Evolutionary conservation across 1,284 basidiomycete genomes (phyloP).

Genomic region (Retiboletus flavoniger): DNA sequence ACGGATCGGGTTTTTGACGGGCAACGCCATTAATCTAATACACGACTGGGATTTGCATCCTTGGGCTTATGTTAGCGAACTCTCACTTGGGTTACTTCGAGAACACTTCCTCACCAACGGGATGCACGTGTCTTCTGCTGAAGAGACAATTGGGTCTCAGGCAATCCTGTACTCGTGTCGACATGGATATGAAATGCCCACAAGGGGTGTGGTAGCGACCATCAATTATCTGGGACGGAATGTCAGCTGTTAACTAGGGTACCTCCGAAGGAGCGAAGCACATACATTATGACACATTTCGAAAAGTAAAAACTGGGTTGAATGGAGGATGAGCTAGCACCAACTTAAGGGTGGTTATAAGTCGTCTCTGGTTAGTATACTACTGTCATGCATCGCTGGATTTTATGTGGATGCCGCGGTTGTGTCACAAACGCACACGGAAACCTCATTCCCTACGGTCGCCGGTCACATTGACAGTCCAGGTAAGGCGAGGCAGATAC

Average conservation of each 20-base stretch:
- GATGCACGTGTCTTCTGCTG: conserved; percentile 63
- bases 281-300: conserved; percentile 77
- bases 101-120: conserved; percentile 44
- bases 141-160: conserved; percentile 63
- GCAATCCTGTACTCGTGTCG: conserved; percentile 69
- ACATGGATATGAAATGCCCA: conserved; percentile 74
- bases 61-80: conserved; percentile 32
- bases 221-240: conserved; percentile 60
- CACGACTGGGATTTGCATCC: conserved; percentile 63
- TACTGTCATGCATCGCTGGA: conserved; percentile 18
- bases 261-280: conserved; percentile 16
- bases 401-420: conserved; percentile 34
- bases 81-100: background rate
- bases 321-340: conserved; percentile 12
- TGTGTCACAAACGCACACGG: conserved; percentile 38
- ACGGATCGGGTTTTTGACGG: conserved; percentile 71
- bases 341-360: conserved; percentile 21
- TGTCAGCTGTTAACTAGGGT: conserved; percentile 6
- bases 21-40: conserved; percentile 65
- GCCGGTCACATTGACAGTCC: conserved; percentile 35
- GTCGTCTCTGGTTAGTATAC: conserved; percentile 16
- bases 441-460: conserved; percentile 41
- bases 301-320: conserved; percentile 18
- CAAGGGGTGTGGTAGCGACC: conserved; percentile 72
- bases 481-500: conserved; percentile 41